These are phyloP conservation scores for Xanthoconium separans DNA, from an alignment of 1,284 basidiomycete genomes.

Conservation along the genomic window DNA sequence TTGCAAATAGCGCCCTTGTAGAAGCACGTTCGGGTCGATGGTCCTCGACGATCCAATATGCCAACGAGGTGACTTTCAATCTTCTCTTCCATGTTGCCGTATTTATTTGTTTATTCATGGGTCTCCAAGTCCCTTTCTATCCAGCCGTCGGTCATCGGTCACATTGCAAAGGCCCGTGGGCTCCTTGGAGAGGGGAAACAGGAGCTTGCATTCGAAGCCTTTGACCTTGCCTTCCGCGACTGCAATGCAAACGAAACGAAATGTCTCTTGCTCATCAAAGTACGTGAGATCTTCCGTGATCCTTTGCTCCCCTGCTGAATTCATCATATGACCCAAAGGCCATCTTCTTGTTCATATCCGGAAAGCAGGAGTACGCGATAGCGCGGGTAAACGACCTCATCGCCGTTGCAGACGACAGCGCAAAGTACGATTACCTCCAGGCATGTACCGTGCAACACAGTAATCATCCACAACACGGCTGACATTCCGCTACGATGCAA, in stretches of 20 bases:
- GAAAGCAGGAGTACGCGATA: constrained; percentile 11
- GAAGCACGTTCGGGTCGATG: background rate
- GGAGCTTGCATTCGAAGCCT: constrained; percentile 5
- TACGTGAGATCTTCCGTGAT: background rate
- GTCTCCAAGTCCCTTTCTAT: constrained; percentile 7
- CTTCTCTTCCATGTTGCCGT: too few species aligned
- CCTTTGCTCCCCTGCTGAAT: background rate
- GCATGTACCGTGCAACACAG: background rate
- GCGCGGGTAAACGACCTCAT: constrained; percentile 8
- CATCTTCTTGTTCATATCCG: constrained; percentile 11
- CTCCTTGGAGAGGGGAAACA: background rate
- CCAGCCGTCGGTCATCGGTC: constrained; percentile 4
- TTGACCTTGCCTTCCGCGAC: constrained; percentile 8
- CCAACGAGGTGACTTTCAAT: background rate
- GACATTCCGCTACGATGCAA: background rate
- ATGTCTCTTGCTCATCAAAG: constrained; percentile 15
- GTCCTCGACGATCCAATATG: background rate
- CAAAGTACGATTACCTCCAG: background rate
- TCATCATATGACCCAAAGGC: background rate
- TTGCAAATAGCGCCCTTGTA: constrained; percentile 4
- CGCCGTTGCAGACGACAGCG: background rate
- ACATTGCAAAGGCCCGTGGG: constrained; percentile 9
- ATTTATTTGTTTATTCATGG: background rate
- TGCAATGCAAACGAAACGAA: constrained; percentile 1
- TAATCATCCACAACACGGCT: too few species aligned